phyloP scores from a whole-genome alignment of 257 asterid genomes.

The Plantago major region DNA sequence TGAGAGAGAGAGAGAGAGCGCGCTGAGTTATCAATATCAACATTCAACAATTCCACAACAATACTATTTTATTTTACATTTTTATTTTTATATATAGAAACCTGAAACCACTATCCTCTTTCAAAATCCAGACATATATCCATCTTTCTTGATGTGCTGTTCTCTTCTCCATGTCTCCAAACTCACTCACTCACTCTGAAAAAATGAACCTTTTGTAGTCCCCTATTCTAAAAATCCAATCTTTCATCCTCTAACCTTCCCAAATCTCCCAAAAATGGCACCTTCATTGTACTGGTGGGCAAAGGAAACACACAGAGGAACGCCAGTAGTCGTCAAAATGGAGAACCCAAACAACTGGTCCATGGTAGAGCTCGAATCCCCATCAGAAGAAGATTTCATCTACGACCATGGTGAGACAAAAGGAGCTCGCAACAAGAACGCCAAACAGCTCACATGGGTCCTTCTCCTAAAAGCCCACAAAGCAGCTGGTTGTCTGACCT shows the following conservation, averaged over 20 bases:
- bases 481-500: constrained; percentile 84
- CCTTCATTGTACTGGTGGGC: constrained; percentile 80
- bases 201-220: neutral
- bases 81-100: neutral
- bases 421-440: constrained; percentile 80
- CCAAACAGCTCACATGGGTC: constrained; percentile 94
- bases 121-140: neutral
- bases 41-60: too few relatives aligned
- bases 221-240: neutral
- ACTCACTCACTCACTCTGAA: neutral
- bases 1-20: too few relatives aligned
- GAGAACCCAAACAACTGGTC: constrained; percentile 97
- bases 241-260: too few relatives aligned
- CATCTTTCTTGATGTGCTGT: neutral
- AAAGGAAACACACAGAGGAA: constrained; percentile 63
- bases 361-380: constrained; percentile 77
- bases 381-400: constrained; percentile 66
- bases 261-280: constrained; percentile 37
- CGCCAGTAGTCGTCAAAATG: constrained; percentile 91
- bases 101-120: neutral
- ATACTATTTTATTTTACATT: constrained; percentile 22
- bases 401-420: constrained; percentile 38
- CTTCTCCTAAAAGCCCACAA: constrained; percentile 82
- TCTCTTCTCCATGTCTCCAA: neutral
- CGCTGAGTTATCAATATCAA: too few relatives aligned